Evolutionary conservation across 306 rosid species (phyloP), one percentile per base, ranked within the genome.

Genomic region (Bauhinia variegata): DNA sequence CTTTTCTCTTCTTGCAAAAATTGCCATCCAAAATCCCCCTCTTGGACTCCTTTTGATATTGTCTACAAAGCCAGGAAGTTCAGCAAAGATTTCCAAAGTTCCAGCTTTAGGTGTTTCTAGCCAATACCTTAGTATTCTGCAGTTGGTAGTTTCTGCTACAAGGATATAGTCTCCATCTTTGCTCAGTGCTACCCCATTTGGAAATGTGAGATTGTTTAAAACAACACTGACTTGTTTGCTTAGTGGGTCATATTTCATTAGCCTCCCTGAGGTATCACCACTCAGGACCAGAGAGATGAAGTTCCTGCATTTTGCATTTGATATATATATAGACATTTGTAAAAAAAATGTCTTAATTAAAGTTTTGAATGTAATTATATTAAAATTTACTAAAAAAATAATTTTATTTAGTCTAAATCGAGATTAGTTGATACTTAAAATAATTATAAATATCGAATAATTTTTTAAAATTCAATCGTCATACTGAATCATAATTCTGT

Each of bases 21-120:
- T 73, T 73, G 86, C 97, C 0, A 91, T 91, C 97, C 97, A 91
- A 70, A 71, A 88, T 2, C 97, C 96, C 4, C 96, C 92, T 74
- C 88, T 81, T 7, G 82, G 85, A 41, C 96, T 86, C n/a, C 71
- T 36, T 61, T 83, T 84, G 3, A 91, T 83, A 84, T 91, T 91
- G 89, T 91, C 97, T 11, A 89, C 86, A 43, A 91, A 91, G 58
- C 97, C 96, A 11, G 85, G 87, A 28, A 91, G 80, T 49, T 73
- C 56, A 0, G 84, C 84, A 43, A 84, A 84, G 3, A 77, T 74
- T 65, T 91, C 83, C 14, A 52, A 65, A 16, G 77, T 79, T 53
- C 92, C 96, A 3, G 80, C 82, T 59, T 81, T 88, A 0, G 71
- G 31, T 5, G 88, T 82, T 58, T 57, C 53, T 37, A 88, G 70